Percentiles rank a stretch among this genome's conserved stretches.
Conservation (phyloP, 148 eudicot genomes). For the Arbutus unedo region DNA sequence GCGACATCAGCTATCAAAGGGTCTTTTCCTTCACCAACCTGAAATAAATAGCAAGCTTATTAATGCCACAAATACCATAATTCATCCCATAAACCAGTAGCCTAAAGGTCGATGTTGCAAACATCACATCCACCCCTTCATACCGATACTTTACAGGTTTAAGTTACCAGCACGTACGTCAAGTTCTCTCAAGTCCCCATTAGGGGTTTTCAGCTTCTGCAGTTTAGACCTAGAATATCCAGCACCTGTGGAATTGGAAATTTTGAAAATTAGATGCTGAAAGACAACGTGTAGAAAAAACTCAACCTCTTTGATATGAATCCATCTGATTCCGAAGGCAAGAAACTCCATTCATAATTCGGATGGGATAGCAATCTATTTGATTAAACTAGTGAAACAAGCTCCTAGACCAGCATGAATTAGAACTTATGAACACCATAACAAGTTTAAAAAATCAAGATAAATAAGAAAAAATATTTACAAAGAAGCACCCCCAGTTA, state of each 20-base stretch:
- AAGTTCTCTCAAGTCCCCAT: constrained; percentile 25
- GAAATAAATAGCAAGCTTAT: constrained; percentile 38
- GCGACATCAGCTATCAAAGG: constrained; percentile 27
- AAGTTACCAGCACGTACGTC: constrained; percentile 34
- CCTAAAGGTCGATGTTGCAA: background rate
- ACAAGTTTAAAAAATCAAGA: background rate
- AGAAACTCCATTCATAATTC: background rate
- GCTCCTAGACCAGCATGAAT: constrained; percentile 3
- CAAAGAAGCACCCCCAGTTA: constrained; percentile 1
- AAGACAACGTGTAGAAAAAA: constrained; percentile 10
- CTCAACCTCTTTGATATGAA: constrained; percentile 25
- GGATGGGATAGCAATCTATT: background rate
- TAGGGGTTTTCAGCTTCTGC: constrained; percentile 26
- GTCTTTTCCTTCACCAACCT: constrained; percentile 42
- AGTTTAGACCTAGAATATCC: constrained; percentile 37
- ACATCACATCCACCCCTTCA: constrained; percentile 28
- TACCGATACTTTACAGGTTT: background rate
- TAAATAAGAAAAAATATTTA: background rate
- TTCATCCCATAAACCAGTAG: background rate
- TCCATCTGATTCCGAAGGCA: background rate
- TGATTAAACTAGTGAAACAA: background rate
- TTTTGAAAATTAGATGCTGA: background rate
- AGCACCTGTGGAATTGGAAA: constrained; percentile 36
- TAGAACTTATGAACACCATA: background rate
- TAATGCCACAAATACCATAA: background rate